phyloP scores from a whole-genome alignment of 768 basidiomycete species.

The Ramaria sp. region DNA sequence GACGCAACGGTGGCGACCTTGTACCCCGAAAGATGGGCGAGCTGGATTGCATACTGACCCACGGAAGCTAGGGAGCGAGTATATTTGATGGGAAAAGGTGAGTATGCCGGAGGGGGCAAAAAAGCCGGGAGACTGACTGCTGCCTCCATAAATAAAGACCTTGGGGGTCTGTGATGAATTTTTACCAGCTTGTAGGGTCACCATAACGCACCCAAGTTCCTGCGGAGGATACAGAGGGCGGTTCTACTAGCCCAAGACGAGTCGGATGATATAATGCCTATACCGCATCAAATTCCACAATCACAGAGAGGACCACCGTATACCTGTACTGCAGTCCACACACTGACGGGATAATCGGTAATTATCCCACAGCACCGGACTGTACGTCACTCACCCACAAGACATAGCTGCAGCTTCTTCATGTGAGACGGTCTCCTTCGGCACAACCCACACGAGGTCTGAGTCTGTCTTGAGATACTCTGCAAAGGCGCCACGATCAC shows the following conservation, averaged over 20 bases:
- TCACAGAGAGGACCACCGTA: too few species aligned
- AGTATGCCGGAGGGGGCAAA: too few species aligned
- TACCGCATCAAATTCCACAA: too few species aligned
- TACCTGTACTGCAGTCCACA: conserved; percentile 1
- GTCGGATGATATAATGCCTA: conserved; percentile 4
- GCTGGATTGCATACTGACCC: conserved; percentile 29
- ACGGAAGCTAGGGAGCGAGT: conserved; percentile 12
- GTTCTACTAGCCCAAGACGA: neutral
- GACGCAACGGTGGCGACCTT: conserved; percentile 36
- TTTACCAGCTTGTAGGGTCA: neutral
- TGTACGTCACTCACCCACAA: neutral
- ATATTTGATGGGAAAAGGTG: too few species aligned
- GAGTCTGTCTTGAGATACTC: conserved; percentile 3
- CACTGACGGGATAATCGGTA: neutral
- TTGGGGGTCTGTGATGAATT: neutral
- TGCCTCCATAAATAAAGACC: conserved; percentile 5
- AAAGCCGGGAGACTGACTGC: too few species aligned
- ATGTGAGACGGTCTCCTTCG: neutral
- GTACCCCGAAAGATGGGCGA: conserved; percentile 32
- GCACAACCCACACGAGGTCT: conserved; percentile 4
- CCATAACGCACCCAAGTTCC: conserved; percentile 1
- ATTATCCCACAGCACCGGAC: neutral
- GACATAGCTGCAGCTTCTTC: conserved; percentile 2
- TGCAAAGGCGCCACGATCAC: neutral
- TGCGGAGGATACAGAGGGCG: neutral